Evolutionary conservation across 495 filamentous ascomycete genomes (phyloP).

Genomic region (Penicillium verhagenii): DNA sequence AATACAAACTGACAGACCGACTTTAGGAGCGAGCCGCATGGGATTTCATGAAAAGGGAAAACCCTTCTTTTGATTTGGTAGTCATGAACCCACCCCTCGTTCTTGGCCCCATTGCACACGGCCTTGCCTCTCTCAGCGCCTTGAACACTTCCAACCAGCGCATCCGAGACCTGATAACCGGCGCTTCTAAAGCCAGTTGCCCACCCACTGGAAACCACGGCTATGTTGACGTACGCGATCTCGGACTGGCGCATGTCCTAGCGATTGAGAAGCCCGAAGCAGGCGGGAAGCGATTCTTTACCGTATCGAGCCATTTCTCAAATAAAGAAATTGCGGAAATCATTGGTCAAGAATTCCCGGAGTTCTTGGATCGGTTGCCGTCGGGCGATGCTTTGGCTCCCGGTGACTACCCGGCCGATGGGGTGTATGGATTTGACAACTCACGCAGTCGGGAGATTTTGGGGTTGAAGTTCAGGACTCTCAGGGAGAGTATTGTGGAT

Average conservation of each 20-base stretch:
- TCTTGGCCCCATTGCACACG: slow-evolving; percentile 55
- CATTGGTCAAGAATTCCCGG: slow-evolving; percentile 56
- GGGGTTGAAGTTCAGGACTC: slow-evolving; percentile 44
- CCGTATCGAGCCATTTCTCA: slow-evolving; percentile 51
- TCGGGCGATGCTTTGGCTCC: slow-evolving; percentile 29
- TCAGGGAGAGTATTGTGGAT: slow-evolving; percentile 51
- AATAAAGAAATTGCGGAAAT: slow-evolving; percentile 56
- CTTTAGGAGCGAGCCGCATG: slow-evolving; percentile 57
- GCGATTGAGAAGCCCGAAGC: slow-evolving; percentile 57
- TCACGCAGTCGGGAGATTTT: slow-evolving; percentile 44
- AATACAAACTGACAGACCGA: neutral
- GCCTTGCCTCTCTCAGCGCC: slow-evolving; percentile 46
- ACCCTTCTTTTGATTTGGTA: slow-evolving; percentile 59
- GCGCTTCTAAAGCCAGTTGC: slow-evolving; percentile 54
- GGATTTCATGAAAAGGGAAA: slow-evolving; percentile 62
- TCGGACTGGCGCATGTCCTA: slow-evolving; percentile 58
- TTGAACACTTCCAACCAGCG: slow-evolving; percentile 59
- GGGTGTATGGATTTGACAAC: slow-evolving; percentile 43
- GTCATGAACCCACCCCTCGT: slow-evolving; percentile 64
- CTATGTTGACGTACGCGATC: slow-evolving; percentile 58
- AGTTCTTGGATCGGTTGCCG: slow-evolving; percentile 52
- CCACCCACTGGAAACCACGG: slow-evolving; percentile 48
- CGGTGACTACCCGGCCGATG: slow-evolving; percentile 41
- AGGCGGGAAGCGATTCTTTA: slow-evolving; percentile 60
- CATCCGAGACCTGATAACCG: slow-evolving; percentile 47